phyloP scores from a whole-genome alignment of 768 basidiomycete genomes.

The Tricholoma terreum region DNA sequence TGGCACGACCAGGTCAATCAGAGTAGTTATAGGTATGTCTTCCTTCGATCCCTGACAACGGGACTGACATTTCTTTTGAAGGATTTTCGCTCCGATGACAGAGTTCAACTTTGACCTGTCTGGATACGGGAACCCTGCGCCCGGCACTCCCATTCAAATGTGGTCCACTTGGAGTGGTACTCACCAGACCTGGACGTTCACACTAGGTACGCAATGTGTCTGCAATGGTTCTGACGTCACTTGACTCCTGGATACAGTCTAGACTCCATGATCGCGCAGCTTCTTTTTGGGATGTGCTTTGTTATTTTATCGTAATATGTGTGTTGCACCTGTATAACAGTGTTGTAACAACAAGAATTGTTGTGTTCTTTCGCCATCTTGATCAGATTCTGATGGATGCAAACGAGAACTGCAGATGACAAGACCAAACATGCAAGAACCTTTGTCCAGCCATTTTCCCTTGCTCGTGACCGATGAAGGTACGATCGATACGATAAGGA shows the following conservation, averaged over 20 bases:
- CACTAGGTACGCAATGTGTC: conserved; percentile 21
- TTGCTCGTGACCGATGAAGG: conserved; percentile 4
- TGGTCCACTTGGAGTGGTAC: conserved; percentile 48
- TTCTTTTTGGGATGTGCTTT: neutral
- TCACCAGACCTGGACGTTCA: conserved; percentile 55
- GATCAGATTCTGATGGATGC: no score
- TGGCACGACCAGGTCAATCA: conserved; percentile 41
- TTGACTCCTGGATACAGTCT: neutral
- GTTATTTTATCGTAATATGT: neutral
- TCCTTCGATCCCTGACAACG: neutral
- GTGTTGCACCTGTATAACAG: no score
- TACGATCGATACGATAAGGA: conserved; percentile 14
- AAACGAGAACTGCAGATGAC: no score
- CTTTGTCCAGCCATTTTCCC: neutral
- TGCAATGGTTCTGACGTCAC: neutral
- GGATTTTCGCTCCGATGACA: conserved; percentile 46
- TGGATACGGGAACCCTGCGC: conserved; percentile 39
- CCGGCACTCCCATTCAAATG: conserved; percentile 43
- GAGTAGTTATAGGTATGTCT: conserved; percentile 40
- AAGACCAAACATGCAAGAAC: no score
- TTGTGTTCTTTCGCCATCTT: no score
- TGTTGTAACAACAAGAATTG: no score
- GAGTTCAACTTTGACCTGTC: conserved; percentile 45
- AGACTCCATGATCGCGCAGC: neutral
- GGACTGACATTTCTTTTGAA: conserved; percentile 14